Percentiles rank a stretch among this genome's conserved stretches.
Conservation (phyloP, 1,139 yeast species). For the Kazachstania sp. region DNA sequence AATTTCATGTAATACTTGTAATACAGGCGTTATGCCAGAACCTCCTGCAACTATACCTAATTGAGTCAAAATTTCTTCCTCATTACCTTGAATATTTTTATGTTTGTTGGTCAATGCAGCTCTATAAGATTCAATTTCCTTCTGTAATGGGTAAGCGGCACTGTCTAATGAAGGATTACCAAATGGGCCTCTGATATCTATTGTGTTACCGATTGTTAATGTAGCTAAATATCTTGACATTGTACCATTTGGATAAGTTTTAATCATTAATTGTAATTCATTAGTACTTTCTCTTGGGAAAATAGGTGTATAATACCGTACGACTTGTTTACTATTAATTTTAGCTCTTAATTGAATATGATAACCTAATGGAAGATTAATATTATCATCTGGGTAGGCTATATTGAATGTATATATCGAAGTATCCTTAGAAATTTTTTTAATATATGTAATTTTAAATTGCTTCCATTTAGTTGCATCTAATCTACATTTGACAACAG, state of each 20-base stretch:
- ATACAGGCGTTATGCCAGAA: slow-evolving; percentile 92
- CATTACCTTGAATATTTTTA: not conserved
- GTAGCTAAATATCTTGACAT: slow-evolving; percentile 58
- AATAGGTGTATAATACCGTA: slow-evolving; percentile 68
- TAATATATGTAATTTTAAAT: slow-evolving; percentile 60
- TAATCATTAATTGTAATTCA: slow-evolving; percentile 63
- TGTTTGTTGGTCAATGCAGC: no score
- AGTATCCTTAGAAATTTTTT: slow-evolving; percentile 54
- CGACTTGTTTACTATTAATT: slow-evolving; percentile 48
- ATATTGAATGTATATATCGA: slow-evolving; percentile 68
- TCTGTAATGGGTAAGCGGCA: not conserved
- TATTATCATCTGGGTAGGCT: slow-evolving; percentile 47
- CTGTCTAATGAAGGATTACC: slow-evolving; percentile 47
- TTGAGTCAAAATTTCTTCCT: slow-evolving; percentile 16
- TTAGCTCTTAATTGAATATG: slow-evolving; percentile 50
- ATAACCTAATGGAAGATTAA: slow-evolving; percentile 64
- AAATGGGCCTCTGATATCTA: slow-evolving; percentile 67
- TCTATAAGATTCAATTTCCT: not conserved
- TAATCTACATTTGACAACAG: not conserved
- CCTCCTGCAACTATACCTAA: slow-evolving; percentile 79
- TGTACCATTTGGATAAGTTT: slow-evolving; percentile 59
- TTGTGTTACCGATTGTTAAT: slow-evolving; percentile 54
- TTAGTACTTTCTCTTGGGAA: slow-evolving; percentile 53
- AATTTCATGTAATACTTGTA: slow-evolving; percentile 76
- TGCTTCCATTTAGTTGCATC: slow-evolving; percentile 41